Conservation (phyloP, 1,284 basidiomycete genomes). For the Cryptococcus maquisensis region DNA sequence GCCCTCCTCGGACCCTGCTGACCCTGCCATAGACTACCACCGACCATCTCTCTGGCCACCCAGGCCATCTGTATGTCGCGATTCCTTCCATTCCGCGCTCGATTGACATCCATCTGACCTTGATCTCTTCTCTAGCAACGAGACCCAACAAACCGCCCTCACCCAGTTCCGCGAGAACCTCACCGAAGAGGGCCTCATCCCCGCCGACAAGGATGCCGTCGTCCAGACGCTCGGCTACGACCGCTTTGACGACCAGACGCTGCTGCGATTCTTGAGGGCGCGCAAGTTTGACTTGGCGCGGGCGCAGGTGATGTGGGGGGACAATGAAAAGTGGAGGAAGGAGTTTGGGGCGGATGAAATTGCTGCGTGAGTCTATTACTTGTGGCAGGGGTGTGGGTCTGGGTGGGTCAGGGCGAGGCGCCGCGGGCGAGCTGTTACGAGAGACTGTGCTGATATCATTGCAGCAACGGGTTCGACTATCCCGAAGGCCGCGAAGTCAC, state of each 20-base stretch:
- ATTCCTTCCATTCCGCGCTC: not conserved
- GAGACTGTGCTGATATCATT: not conserved
- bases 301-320: constrained; percentile 78
- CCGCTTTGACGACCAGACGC: constrained; percentile 72
- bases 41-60: constrained; percentile 65
- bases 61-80: constrained; percentile 65
- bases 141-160: constrained; percentile 65
- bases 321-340: constrained; percentile 85
- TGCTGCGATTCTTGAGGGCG: constrained; percentile 86
- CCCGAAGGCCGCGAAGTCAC: constrained; percentile 77
- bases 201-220: constrained; percentile 37
- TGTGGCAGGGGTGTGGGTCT: not conserved
- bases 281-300: constrained; percentile 83
- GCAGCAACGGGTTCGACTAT: constrained; percentile 76
- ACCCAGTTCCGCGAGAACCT: constrained; percentile 68
- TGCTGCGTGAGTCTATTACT: constrained; percentile 58
- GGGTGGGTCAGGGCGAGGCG: too few relatives aligned
- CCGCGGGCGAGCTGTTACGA: too few relatives aligned
- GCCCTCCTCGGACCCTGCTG: too few relatives aligned
- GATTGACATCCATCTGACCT: not conserved
- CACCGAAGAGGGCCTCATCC: constrained; percentile 38
- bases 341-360: constrained; percentile 85
- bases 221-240: constrained; percentile 51
- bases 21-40: too few relatives aligned
- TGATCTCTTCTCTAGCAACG: constrained; percentile 46